These are phyloP conservation scores for Hordeum pubiflorum DNA, from an alignment of 202 grass and related monocot genomes.

Conservation along the genomic window DNA sequence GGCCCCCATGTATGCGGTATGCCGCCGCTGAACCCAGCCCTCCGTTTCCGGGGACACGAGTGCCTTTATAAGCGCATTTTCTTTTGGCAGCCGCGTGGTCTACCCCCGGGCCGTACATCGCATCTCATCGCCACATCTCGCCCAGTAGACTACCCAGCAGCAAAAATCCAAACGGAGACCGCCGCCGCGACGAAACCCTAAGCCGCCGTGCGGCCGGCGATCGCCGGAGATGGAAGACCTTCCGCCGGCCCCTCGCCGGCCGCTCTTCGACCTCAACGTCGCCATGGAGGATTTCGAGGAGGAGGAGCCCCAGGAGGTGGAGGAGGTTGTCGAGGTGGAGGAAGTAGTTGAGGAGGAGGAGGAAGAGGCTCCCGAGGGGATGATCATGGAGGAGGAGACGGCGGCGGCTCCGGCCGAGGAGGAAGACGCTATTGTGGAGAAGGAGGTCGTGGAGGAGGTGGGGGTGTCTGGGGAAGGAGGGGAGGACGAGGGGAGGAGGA, in stretches of 20 bases:
- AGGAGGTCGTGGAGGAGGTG: not conserved
- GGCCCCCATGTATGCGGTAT: not conserved
- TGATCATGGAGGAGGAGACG: slow-evolving; percentile 19
- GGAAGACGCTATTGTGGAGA: not conserved
- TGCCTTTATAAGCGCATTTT: not conserved
- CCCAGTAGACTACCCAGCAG: not conserved
- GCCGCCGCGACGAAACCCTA: slow-evolving; percentile 40
- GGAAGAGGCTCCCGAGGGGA: not conserved
- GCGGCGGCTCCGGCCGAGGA: not conserved
- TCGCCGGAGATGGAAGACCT: slow-evolving; percentile 25
- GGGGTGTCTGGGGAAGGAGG: not conserved
- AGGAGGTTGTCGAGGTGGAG: not conserved
- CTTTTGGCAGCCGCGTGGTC: not conserved
- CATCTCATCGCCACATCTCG: not conserved
- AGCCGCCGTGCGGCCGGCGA: not conserved
- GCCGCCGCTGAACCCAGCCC: not conserved
- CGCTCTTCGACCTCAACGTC: slow-evolving; percentile 54
- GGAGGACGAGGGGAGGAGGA: not conserved
- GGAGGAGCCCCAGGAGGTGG: slow-evolving; percentile 9
- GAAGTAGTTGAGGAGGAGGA: not conserved
- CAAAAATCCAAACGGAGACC: not conserved
- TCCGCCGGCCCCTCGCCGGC: not conserved
- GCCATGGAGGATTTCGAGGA: slow-evolving; percentile 35
- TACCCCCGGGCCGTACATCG: not conserved
- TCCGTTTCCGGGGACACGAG: not conserved